phyloP scores from a whole-genome alignment of 2,329 filamentous ascomycete genomes.

The Alternaria sp. region DNA sequence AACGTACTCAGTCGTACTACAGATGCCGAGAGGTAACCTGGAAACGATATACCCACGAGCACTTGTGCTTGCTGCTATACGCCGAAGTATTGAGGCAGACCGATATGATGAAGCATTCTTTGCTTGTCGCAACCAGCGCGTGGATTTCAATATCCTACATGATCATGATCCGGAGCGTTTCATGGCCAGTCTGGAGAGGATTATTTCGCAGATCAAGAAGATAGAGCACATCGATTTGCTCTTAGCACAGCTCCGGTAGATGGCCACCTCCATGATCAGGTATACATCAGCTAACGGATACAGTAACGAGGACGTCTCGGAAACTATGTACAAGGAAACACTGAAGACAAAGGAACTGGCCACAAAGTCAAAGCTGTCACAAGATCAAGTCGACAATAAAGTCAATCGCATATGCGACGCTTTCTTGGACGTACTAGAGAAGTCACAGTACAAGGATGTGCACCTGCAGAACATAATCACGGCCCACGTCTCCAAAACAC shows the following conservation, averaged over 20 bases:
- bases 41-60: constrained; percentile 95
- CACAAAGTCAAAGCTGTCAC: constrained; percentile 30
- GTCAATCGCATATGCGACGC: constrained; percentile 90
- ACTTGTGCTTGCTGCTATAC: constrained; percentile 89
- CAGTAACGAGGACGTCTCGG: constrained; percentile 87
- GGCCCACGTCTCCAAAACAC: constrained; percentile 90
- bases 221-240: constrained; percentile 89
- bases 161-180: constrained; percentile 92
- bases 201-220: constrained; percentile 85
- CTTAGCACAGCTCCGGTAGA: constrained; percentile 81
- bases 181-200: constrained; percentile 75
- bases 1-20: constrained; percentile 83
- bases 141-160: constrained; percentile 97
- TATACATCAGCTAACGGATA: constrained; percentile 15
- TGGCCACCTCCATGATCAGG: not conserved
- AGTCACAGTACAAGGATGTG: constrained; percentile 60
- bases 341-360: constrained; percentile 56
- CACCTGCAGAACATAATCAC: constrained; percentile 93
- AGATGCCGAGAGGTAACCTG: constrained; percentile 95
- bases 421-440: constrained; percentile 73
- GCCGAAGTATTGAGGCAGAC: constrained; percentile 78
- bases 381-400: constrained; percentile 62
- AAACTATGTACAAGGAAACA: constrained; percentile 94
- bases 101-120: constrained; percentile 86
- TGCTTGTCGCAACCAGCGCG: constrained; percentile 88